Evolutionary conservation across 2,329 filamentous ascomycete genomes (phyloP).

Genomic region (Iodosphaeria phyllophila): DNA sequence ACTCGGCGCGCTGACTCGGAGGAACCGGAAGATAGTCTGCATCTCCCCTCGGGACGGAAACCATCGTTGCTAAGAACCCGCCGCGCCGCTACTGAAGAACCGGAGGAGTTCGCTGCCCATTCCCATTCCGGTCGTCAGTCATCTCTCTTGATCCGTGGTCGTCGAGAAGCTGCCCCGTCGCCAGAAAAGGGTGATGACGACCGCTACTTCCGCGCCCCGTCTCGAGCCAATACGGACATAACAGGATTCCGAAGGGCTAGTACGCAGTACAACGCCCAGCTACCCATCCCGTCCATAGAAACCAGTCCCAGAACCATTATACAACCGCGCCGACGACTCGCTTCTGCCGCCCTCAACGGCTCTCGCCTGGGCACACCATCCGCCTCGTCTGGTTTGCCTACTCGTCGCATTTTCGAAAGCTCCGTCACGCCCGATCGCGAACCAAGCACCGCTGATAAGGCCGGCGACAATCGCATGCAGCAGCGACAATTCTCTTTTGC

Average conservation of each 20-base stretch:
- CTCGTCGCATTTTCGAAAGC: constrained; percentile 30
- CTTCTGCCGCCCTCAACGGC: constrained; percentile 27
- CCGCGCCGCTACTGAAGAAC: constrained; percentile 27
- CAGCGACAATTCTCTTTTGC: constrained; percentile 26
- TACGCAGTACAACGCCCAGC: constrained; percentile 21
- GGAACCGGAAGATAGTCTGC: constrained; percentile 30
- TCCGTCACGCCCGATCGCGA: constrained; percentile 5
- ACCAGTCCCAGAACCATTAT: constrained; percentile 20
- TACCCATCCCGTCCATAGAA: constrained; percentile 15
- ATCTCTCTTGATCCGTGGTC: constrained; percentile 23
- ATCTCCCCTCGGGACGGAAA: constrained; percentile 18
- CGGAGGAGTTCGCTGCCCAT: constrained; percentile 22
- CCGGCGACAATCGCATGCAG: constrained; percentile 20
- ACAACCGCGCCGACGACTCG: constrained; percentile 33
- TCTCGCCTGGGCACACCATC: constrained; percentile 22
- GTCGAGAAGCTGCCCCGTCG: constrained; percentile 25
- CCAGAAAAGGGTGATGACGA: constrained; percentile 28
- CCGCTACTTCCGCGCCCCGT: constrained; percentile 32
- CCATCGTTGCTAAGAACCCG: constrained; percentile 26
- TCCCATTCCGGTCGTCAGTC: no score
- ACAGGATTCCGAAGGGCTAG: constrained; percentile 16
- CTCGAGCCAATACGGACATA: constrained; percentile 38
- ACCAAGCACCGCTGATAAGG: constrained; percentile 13
- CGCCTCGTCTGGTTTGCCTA: constrained; percentile 14
- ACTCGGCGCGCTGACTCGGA: constrained; percentile 28